Percentiles rank a stretch among this genome's conserved stretches.
These are phyloP conservation scores for Creolimax fragrantissima DNA, from an alignment of 78 protist genomes.

Conservation along the genomic window DNA sequence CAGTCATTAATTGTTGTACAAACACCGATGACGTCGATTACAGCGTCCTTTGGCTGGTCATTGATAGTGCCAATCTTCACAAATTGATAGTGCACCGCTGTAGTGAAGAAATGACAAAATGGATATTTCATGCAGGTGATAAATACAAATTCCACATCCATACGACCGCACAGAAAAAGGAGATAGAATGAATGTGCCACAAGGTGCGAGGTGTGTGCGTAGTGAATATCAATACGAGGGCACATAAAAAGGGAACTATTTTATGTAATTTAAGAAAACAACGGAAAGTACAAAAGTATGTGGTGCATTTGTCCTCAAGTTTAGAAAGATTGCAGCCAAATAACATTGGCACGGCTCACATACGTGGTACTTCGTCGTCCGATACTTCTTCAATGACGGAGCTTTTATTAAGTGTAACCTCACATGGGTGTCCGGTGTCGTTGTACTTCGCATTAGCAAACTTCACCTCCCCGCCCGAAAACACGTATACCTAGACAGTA, in stretches of 20 bases:
- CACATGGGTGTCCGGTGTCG: slow-evolving; percentile 30
- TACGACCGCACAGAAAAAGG: no score
- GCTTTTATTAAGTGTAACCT: slow-evolving; percentile 20
- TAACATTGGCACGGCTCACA: background rate
- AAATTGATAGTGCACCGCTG: background rate
- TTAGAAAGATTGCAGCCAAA: background rate
- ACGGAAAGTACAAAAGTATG: no score
- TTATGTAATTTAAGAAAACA: no score
- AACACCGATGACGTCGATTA: slow-evolving; percentile 43
- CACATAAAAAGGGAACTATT: no score
- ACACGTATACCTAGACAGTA: slow-evolving; percentile 20
- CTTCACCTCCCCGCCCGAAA: slow-evolving; percentile 40
- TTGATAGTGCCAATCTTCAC: background rate
- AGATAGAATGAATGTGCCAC: no score
- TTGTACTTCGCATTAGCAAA: slow-evolving; percentile 30
- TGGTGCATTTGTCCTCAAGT: background rate
- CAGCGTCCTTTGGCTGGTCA: background rate
- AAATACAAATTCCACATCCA: no score
- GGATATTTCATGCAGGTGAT: no score
- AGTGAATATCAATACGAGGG: no score
- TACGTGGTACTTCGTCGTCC: slow-evolving; percentile 15
- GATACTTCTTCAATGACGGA: slow-evolving; percentile 14
- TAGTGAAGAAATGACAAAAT: no score
- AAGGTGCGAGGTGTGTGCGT: no score
- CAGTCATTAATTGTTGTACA: background rate